Base-by-base conservation (phyloP, 192 early-diverging fungal species). In the Geranomyces michiganensis region DNA sequence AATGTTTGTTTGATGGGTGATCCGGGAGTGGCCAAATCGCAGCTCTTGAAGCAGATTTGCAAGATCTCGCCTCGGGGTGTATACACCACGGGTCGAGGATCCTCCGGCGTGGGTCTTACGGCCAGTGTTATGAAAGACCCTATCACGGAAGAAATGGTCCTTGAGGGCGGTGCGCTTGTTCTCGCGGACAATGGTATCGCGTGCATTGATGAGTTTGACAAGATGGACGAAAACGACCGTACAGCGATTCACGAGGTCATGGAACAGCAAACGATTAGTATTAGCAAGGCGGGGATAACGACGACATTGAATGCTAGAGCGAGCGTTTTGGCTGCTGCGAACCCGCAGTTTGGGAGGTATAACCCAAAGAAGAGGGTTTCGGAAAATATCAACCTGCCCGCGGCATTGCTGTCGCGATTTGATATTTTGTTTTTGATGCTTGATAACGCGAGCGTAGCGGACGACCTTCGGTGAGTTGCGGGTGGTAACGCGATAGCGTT, bases 151-250 rank as follows among this genome's bases (percentile, higher is more conserved):
- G 95, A 99, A 81, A 93, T 97, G 91, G 87, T 97, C 53, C 88
- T 99, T 62, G 96, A 99, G 81, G 95, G 95, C 67, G 97, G 97
- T 72, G 96, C 96, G 21, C 84, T 99, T 61, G 97, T 99, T 14
- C 82, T 99, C 71, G 95, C 95, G 36, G 97, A 99, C 83, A 94
- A 96, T 74, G 97, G 97, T 71, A 91, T 99, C 74, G 96, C 94
- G 75, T 96, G 95, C 75, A 99, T 99, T 76, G 97, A 99, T 81
- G 97, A 99, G 82, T 99, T 99, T 76, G 97, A 99, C 80, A 99
- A 99, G 78, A 99, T 99, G 96, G 93, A 96, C 68, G 97, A 99
- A 68, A 82, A 81, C 10, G 95, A 97, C 82, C 87, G 96, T 65
- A 95, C 96, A 9, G 96, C 96, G 27, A 96, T 99, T 76, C 97